Conservation (phyloP, 805 yeast genomes). For the Yarrowia divulgata region DNA sequence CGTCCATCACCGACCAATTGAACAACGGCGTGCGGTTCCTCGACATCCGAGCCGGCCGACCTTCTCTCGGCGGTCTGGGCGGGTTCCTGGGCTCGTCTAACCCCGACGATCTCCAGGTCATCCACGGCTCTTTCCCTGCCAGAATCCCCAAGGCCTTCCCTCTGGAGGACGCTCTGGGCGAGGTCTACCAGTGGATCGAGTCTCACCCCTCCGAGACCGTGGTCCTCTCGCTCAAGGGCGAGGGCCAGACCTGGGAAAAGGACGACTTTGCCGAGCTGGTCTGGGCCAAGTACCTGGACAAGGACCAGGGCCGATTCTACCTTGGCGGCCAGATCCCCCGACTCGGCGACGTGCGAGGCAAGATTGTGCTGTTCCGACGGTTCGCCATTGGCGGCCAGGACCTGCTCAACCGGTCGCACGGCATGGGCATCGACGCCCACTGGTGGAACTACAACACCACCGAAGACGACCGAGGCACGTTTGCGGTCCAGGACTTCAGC, state of each 20-base stretch:
- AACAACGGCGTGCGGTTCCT: conserved; percentile 76
- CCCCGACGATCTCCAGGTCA: conserved; percentile 63
- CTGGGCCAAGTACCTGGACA: conserved; percentile 63
- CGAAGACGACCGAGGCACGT: conserved; percentile 66
- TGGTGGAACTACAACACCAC: conserved; percentile 71
- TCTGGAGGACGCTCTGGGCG: conserved; percentile 60
- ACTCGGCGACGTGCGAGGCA: conserved; percentile 70
- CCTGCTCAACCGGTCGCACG: conserved; percentile 50
- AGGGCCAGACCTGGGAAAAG: conserved; percentile 73
- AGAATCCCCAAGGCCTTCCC: conserved; percentile 63
- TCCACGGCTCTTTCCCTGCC: conserved; percentile 81
- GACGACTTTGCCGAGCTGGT: conserved; percentile 71
- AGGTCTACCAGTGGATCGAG: conserved; percentile 64
- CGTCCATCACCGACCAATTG: conserved; percentile 65
- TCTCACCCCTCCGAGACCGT: conserved; percentile 65
- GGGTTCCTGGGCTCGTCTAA: conserved; percentile 43
- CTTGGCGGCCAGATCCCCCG: conserved; percentile 63
- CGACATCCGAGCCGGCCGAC: conserved; percentile 69
- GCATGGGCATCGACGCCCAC: conserved; percentile 72
- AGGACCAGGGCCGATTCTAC: conserved; percentile 65
- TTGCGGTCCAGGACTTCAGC: conserved; percentile 77
- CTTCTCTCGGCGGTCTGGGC: conserved; percentile 60
- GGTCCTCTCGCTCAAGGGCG: conserved; percentile 73
- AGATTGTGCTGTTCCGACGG: conserved; percentile 69
- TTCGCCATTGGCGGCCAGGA: conserved; percentile 60